Evolutionary conservation across 2,329 filamentous ascomycete genomes (phyloP).

Genomic region (Myriosclerotinia curreyana): DNA sequence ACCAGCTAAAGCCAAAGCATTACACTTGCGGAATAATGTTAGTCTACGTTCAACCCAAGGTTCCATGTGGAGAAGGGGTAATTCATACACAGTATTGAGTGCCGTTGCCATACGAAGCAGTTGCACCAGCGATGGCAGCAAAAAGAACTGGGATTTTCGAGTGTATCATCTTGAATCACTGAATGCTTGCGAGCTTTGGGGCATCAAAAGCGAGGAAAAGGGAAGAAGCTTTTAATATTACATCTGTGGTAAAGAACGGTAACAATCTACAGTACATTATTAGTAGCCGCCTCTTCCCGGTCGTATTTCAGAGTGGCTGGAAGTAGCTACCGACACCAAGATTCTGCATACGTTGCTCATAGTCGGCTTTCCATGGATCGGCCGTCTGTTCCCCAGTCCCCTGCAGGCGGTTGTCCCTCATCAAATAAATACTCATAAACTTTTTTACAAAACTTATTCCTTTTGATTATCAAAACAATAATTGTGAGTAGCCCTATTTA

Average conservation of each 20-base stretch:
- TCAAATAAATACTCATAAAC: no score
- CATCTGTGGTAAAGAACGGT: not conserved
- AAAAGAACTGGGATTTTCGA: not conserved
- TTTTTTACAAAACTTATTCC: no score
- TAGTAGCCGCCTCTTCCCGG: not conserved
- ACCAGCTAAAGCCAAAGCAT: constrained; percentile 5
- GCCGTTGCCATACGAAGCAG: not conserved
- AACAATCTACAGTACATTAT: not conserved
- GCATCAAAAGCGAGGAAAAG: not conserved
- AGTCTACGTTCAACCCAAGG: not conserved
- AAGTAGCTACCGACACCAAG: not conserved
- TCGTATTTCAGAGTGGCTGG: not conserved
- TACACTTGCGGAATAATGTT: not conserved
- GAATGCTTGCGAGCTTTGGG: not conserved
- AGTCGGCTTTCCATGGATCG: no score
- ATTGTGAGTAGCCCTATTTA: no score
- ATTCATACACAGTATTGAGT: not conserved
- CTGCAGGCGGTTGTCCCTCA: no score
- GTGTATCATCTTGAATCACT: constrained; percentile 1
- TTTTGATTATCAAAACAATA: no score
- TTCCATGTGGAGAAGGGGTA: not conserved
- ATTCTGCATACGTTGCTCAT: not conserved
- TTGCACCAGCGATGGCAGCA: not conserved
- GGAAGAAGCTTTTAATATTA: not conserved
- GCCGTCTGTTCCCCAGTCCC: no score